Conservation (phyloP, 306 rosid genomes). For the Fagus crenata region DNA sequence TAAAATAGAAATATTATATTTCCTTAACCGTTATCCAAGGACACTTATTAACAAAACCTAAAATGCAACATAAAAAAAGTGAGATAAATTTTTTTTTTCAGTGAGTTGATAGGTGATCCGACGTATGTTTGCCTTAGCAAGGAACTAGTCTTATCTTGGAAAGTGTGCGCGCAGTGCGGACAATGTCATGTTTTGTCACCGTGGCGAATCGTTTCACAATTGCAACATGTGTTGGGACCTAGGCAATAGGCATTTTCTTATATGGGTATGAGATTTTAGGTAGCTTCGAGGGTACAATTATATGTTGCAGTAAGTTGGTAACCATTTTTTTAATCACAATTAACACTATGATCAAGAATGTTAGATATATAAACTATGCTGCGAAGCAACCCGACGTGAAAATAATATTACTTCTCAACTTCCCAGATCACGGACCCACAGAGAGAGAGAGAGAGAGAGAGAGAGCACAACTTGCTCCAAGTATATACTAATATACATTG, state of each 20-base stretch:
- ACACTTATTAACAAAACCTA: too few relatives aligned
- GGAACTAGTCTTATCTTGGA: slow-evolving; percentile 10
- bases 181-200: slow-evolving; percentile 32
- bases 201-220: slow-evolving; percentile 39
- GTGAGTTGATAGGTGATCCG: too few relatives aligned
- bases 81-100: too few relatives aligned
- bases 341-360: slow-evolving; percentile 12
- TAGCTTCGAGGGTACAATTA: slow-evolving; percentile 16
- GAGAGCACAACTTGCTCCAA: too few relatives aligned
- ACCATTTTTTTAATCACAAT: background rate
- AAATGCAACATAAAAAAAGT: too few relatives aligned
- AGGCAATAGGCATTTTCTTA: slow-evolving; percentile 21
- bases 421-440: slow-evolving; percentile 8
- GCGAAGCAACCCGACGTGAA: slow-evolving; percentile 2
- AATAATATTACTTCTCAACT: background rate
- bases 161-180: slow-evolving; percentile 24
- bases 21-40: too few relatives aligned
- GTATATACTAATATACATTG: too few relatives aligned
- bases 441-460: background rate
- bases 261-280: slow-evolving; percentile 22
- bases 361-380: slow-evolving; percentile 1
- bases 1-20: too few relatives aligned
- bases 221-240: slow-evolving; percentile 17
- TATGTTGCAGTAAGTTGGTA: background rate
- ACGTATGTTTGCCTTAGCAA: background rate